A percentile compares a stretch with the other conserved stretches of the same genome.
Conservation (phyloP, 1,139 yeast species). For the Lizanozyma gosingica region DNA sequence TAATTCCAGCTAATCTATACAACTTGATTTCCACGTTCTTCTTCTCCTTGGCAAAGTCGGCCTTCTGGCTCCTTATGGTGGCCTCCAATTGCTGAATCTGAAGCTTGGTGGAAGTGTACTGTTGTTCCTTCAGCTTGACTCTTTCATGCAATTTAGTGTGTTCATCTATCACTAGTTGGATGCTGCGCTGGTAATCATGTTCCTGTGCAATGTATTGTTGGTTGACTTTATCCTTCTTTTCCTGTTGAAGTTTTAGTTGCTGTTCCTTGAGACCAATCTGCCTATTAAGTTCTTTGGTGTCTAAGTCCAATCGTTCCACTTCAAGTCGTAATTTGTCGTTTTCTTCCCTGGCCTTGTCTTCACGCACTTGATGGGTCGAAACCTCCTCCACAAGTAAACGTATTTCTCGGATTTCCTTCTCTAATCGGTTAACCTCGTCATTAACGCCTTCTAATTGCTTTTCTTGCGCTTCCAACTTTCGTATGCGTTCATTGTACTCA, state of each 20-base stretch:
- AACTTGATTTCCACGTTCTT: background rate
- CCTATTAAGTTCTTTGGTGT: background rate
- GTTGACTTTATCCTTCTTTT: background rate
- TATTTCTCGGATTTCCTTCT: background rate
- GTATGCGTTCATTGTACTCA: conserved; percentile 7
- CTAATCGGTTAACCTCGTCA: background rate
- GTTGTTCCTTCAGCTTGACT: background rate
- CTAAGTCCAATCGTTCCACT: background rate
- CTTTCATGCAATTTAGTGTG: background rate
- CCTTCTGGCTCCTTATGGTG: background rate
- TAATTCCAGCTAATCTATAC: background rate
- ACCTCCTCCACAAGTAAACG: background rate
- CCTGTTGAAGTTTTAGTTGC: background rate
- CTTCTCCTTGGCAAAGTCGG: background rate
- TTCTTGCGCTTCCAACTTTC: background rate
- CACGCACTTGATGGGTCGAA: background rate
- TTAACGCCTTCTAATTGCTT: background rate
- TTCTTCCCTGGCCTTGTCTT: background rate
- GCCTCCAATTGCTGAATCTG: background rate
- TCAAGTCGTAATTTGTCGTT: background rate
- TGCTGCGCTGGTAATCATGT: background rate
- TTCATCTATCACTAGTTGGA: background rate
- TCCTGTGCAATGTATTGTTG: background rate
- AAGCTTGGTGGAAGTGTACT: background rate
- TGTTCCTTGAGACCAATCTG: background rate